Evolutionary conservation across 139 green algal species (phyloP), one percentile per base, ranked within the genome.

Genomic region (Yamagishiella unicocca): DNA sequence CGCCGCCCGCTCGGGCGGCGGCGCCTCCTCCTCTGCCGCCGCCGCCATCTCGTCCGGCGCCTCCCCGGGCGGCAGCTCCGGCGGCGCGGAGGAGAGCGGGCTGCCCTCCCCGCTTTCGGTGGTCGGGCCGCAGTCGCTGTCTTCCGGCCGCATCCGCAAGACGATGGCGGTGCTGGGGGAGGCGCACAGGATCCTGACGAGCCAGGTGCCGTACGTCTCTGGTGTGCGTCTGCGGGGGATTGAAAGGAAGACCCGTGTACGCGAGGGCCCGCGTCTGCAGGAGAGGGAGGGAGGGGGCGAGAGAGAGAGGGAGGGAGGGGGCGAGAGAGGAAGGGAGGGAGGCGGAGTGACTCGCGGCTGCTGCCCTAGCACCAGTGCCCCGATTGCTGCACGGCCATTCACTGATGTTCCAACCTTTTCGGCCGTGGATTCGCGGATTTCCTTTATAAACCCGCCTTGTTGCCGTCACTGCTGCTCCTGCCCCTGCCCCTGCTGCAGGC

Each of bases 161-260:
- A 84, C 77, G 38, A 55, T 84, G 77, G 77, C 40, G 77, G 55
- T 35, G 37, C 77, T 84, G 55, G 58, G 17, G 5, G 27, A 73
- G 2, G 77, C 77, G 77, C 77, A 84, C 54, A 37, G 77, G 24
- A 58, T 38, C 37, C 58, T 84, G 38, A 25, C 42, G 37, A 54
- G 37, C 5, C 53, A 71, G 53, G 75, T 71, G 70, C 12, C 40
- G 64, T 29, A n/a, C n/a, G n/a, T n/a, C n/a, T n/a, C n/a, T n/a
- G n/a, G n/a, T n/a, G n/a, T n/a, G n/a, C n/a, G n/a, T n/a, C n/a
- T n/a, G n/a, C n/a, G n/a, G n/a, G n/a, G 50, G 50, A 17, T 12
- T 25, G 50, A 17, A 17, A 17, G 50, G 50, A 58, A 58, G 50
- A 58, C 17, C 12, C 14, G 50, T 12, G 50, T 58, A 17, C 17